Conservation (phyloP, 257 asterid genomes). For the Nicotiana otophora region DNA sequence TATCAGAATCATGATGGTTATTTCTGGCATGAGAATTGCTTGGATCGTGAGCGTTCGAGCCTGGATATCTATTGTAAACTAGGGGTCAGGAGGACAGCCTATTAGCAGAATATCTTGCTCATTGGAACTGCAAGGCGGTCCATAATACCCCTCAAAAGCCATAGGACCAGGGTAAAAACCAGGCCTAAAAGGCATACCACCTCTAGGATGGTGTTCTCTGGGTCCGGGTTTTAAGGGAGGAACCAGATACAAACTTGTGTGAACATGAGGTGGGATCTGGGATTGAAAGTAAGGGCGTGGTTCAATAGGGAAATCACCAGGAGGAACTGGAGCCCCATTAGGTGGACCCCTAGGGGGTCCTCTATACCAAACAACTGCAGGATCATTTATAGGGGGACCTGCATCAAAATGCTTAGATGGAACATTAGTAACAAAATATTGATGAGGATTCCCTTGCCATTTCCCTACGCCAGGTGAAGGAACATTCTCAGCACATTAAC, state of each 20-base stretch:
- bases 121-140: constrained; percentile 58
- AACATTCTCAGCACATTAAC: constrained; percentile 44
- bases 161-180: constrained; percentile 82
- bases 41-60: constrained; percentile 43
- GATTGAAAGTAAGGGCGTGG: constrained; percentile 71
- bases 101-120: constrained; percentile 65
- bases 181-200: constrained; percentile 79
- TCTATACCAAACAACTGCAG: constrained; percentile 69
- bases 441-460: constrained; percentile 79
- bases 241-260: constrained; percentile 38
- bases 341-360: constrained; percentile 87
- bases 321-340: constrained; percentile 61
- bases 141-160: constrained; percentile 75
- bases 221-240: constrained; percentile 56
- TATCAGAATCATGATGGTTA: constrained; percentile 37
- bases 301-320: constrained; percentile 76
- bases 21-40: constrained; percentile 46
- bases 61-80: constrained; percentile 52
- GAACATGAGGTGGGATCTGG: constrained; percentile 56
- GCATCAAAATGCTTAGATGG: constrained; percentile 71
- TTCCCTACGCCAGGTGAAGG: constrained; percentile 43
- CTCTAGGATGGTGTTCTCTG: constrained; percentile 74
- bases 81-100: constrained; percentile 59
- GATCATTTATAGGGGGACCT: constrained; percentile 68
- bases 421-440: constrained; percentile 43